These are phyloP conservation scores for Aspergillus fijiensis DNA, from an alignment of 2,329 filamentous ascomycete species.

Conservation along the genomic window DNA sequence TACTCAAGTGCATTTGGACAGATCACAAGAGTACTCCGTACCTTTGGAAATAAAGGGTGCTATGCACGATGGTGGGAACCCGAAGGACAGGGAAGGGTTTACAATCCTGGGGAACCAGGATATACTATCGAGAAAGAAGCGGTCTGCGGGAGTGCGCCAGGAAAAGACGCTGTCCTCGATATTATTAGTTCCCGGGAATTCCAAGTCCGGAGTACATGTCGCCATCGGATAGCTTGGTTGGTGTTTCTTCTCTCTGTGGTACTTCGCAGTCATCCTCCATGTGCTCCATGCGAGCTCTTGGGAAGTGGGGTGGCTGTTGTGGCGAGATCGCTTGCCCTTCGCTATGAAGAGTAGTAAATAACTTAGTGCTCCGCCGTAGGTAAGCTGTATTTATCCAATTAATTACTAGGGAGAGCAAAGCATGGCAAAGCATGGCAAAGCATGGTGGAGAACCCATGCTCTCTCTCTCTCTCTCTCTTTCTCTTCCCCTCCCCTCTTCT, in stretches of 20 bases:
- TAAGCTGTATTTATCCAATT: not conserved
- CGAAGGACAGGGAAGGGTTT: not conserved
- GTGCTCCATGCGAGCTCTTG: not conserved
- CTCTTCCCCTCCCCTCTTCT: not conserved
- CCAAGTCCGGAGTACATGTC: not conserved
- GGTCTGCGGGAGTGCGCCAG: not conserved
- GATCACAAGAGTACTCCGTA: not conserved
- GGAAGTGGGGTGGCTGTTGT: not conserved
- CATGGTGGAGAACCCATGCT: not conserved
- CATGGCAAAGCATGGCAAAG: not conserved
- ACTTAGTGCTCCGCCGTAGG: not conserved
- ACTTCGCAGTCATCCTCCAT: not conserved
- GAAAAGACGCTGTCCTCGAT: too few species aligned
- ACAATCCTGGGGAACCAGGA: not conserved
- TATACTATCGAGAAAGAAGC: not conserved
- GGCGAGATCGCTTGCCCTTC: not conserved
- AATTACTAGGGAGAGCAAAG: not conserved
- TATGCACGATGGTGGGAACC: not conserved
- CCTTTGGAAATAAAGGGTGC: not conserved
- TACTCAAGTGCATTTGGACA: not conserved
- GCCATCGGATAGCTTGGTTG: not conserved
- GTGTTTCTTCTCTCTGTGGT: not conserved
- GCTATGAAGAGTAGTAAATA: not conserved
- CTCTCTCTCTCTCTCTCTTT: too few species aligned
- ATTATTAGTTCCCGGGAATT: not conserved